A percentile compares a stretch with the other conserved stretches of the same genome.
Conservation (phyloP, 1,284 basidiomycete species). For the Puccinia coronata region DNA sequence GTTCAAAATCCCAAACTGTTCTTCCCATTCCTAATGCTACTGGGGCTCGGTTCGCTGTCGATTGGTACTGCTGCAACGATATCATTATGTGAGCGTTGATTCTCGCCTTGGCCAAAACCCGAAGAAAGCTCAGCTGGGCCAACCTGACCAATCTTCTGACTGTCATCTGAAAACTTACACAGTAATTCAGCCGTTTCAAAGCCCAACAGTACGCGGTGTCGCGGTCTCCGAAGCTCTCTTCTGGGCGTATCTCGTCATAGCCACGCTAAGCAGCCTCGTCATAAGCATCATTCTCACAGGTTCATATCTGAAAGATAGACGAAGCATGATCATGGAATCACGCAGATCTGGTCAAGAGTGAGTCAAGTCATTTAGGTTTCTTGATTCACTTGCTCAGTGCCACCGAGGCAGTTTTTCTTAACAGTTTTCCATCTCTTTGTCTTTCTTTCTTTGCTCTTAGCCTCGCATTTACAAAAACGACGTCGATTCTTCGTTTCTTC, state of each 20-base stretch:
- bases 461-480: neutral
- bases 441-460: neutral
- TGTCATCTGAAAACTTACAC: neutral
- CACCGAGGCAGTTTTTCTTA: neutral
- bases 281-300: constrained; percentile 1
- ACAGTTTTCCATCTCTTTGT: too few relatives aligned
- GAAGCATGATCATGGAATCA: constrained; percentile 4
- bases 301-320: constrained; percentile 22
- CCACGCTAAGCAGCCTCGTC: constrained; percentile 16
- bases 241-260: constrained; percentile 38
- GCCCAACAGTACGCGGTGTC: neutral
- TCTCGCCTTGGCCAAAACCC: neutral
- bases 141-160: neutral
- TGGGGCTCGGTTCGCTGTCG: constrained; percentile 32
- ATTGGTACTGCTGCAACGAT: constrained; percentile 35
- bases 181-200: constrained; percentile 25
- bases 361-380: too few relatives aligned
- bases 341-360: constrained; percentile 11
- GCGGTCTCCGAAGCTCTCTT: constrained; percentile 38
- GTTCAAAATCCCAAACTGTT: constrained; percentile 22
- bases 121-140: neutral
- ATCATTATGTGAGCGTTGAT: constrained; percentile 23
- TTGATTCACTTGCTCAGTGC: too few relatives aligned
- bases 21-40: constrained; percentile 16
- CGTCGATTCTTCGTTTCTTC: constrained; percentile 28